Base-by-base conservation (phyloP, 2,329 filamentous ascomycete genomes). In the Lachnellula willkommii region DNA sequence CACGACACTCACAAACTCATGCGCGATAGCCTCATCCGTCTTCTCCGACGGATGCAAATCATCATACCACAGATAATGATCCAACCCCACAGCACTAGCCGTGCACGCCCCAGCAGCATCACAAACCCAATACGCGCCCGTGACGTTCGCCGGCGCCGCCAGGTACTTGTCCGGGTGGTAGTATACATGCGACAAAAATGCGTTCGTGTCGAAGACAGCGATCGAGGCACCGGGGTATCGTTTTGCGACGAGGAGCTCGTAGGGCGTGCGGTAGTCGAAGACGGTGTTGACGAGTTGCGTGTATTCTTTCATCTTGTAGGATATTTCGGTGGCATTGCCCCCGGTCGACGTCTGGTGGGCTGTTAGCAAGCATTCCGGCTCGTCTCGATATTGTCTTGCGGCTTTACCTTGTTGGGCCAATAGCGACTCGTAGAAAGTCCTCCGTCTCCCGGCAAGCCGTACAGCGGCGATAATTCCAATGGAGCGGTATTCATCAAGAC, bases 1-100 rank as follows among this genome's bases (percentile, higher is more conserved):
- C 6, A 85, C 69, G 1, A 84, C 76, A 36, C 76, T 74, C 4
- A 80, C 70, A 68, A 85, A 85, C 55, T 81, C 77, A 56, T 71
- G 72, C 17, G 81, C 83, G 50, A 85, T 75, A 45, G 78, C 73
- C 65, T 79, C 73, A 70, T 82, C 79, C 7, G 84, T 79, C 70
- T 82, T 80, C 70, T 84, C 78, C 32, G 83, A 84, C 0, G 87
- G 87, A 73, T 93, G 89, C 66, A 92, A 69, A 66, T 84, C 80
- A 70, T 93, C 88, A 64, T 78, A 88, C 86, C 88, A 92, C 68
- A 90, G 62, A 68, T 81, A 92, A 47, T 80, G 83, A 61, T 87
- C 80, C 36, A 75, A 70, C 3, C 75, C 55, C 14, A 70, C 61
- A 39, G 72, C 56, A 46, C 55, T n/a, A 6, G 35, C 52, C 8